Conservation (phyloP, 2,329 filamentous ascomycete species). For the Hypoxylon sp. region DNA sequence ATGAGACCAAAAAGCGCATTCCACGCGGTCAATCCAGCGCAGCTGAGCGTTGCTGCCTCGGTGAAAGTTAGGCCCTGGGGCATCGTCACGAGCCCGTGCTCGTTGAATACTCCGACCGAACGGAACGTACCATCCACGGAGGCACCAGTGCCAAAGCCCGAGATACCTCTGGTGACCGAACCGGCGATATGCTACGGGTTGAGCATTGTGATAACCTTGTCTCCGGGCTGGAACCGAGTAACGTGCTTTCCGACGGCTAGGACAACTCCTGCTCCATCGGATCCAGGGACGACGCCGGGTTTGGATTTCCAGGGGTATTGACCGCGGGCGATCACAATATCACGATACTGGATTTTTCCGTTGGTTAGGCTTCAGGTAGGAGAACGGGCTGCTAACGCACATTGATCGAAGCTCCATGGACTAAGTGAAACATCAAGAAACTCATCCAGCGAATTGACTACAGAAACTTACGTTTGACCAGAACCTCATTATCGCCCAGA, state of each 20-base stretch:
- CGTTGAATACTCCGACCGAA: slow-evolving; percentile 48
- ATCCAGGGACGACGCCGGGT: slow-evolving; percentile 50
- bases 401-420: slow-evolving; percentile 41
- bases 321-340: slow-evolving; percentile 16
- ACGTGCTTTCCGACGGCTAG: slow-evolving; percentile 61
- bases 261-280: slow-evolving; percentile 65
- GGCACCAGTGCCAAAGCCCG: slow-evolving; percentile 42
- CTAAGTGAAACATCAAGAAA: slow-evolving; percentile 10
- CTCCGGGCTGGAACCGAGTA: slow-evolving; percentile 61
- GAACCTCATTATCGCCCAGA: slow-evolving; percentile 39
- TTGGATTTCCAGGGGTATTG: slow-evolving; percentile 45
- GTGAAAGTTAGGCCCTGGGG: slow-evolving; percentile 61
- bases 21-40: slow-evolving; percentile 64
- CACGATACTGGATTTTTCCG: slow-evolving; percentile 19
- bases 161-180: slow-evolving; percentile 22
- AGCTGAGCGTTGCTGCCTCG: slow-evolving; percentile 63
- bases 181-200: slow-evolving; percentile 43
- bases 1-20: slow-evolving; percentile 65
- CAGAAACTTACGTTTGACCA: slow-evolving; percentile 35
- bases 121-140: slow-evolving; percentile 50
- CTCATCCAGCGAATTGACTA: neutral
- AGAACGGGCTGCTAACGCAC: slow-evolving; percentile 6
- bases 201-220: slow-evolving; percentile 59
- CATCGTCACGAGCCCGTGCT: slow-evolving; percentile 70
- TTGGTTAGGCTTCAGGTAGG: neutral